These are phyloP conservation scores for Recurvomyces mirabilis DNA, from an alignment of 495 filamentous ascomycete genomes.

Conservation along the genomic window DNA sequence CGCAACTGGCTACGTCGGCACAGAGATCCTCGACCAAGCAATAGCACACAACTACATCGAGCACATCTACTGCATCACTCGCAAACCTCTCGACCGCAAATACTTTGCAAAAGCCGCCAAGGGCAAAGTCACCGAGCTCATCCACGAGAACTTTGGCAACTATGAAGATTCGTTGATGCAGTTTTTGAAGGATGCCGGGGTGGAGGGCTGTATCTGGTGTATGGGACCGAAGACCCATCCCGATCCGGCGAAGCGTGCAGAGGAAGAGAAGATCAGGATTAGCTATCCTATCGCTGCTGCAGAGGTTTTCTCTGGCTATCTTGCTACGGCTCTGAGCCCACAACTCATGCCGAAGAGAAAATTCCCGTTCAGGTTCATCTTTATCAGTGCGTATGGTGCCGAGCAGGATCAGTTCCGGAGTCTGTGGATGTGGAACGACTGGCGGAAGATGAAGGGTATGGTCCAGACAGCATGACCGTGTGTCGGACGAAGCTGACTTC, in stretches of 20 bases:
- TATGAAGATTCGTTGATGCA: slow-evolving; percentile 10
- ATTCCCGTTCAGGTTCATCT: slow-evolving; percentile 21
- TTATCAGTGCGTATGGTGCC: slow-evolving; percentile 12
- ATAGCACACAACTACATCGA: slow-evolving; percentile 20
- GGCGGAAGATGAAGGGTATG: slow-evolving; percentile 17
- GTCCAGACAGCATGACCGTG: too few relatives aligned
- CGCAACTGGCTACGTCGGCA: slow-evolving; percentile 20
- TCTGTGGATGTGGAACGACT: slow-evolving; percentile 18
- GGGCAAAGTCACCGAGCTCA: slow-evolving; percentile 15
- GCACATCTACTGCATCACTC: slow-evolving; percentile 16
- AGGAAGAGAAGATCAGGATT: slow-evolving; percentile 16
- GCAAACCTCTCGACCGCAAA: slow-evolving; percentile 9
- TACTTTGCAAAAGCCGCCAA: neutral
- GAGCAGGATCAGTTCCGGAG: slow-evolving; percentile 19
- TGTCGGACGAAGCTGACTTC: neutral
- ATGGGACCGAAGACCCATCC: neutral
- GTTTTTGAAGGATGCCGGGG: slow-evolving; percentile 3
- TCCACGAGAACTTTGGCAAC: slow-evolving; percentile 14
- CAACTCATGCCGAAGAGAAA: slow-evolving; percentile 16
- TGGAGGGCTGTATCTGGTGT: slow-evolving; percentile 21
- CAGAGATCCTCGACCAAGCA: slow-evolving; percentile 18
- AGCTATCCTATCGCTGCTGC: slow-evolving; percentile 15
- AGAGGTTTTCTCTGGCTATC: slow-evolving; percentile 14
- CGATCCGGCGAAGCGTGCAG: slow-evolving; percentile 5
- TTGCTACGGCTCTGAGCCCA: slow-evolving; percentile 18